Conservation (phyloP, 176 grass and related monocot species). For the Aegilops umbellulata region DNA sequence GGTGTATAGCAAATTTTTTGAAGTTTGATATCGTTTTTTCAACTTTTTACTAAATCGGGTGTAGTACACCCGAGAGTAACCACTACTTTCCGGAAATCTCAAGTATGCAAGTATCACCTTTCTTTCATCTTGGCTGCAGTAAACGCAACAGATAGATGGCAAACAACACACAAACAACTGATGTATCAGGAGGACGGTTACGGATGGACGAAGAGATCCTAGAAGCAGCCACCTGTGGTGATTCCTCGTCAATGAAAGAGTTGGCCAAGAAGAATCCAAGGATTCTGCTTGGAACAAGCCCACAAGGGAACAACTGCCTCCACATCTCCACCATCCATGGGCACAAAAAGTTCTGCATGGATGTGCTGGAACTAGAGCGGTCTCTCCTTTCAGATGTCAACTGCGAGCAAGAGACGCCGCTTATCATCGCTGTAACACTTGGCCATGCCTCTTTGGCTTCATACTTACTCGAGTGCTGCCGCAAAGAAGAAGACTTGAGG, state of each 20-base stretch:
- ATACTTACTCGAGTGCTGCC: too few species aligned
- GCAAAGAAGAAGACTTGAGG: too few species aligned
- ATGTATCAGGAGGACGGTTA: too few species aligned
- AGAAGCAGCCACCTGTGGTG: not conserved
- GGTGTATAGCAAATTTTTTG: too few species aligned
- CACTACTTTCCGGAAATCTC: too few species aligned
- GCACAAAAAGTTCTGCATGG: not conserved
- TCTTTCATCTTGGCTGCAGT: too few species aligned
- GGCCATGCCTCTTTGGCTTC: not conserved
- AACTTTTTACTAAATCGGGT: too few species aligned
- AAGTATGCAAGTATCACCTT: too few species aligned
- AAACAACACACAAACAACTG: too few species aligned
- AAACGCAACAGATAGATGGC: too few species aligned
- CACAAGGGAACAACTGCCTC: constrained; percentile 15
- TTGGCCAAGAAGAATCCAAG: not conserved
- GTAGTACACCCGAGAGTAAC: too few species aligned
- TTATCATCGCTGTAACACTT: not conserved
- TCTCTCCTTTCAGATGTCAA: constrained; percentile 10
- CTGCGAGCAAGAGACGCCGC: not conserved
- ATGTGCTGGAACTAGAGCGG: not conserved
- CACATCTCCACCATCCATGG: constrained; percentile 1
- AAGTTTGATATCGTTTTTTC: too few species aligned
- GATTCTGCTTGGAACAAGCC: not conserved
- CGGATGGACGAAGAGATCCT: not conserved
- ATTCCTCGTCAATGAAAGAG: not conserved